A percentile compares a stretch with the other conserved stretches of the same genome.
These are phyloP conservation scores for Nothophytophthora sp. DNA, from an alignment of 352 stramenopile genomes.

Conservation along the genomic window DNA sequence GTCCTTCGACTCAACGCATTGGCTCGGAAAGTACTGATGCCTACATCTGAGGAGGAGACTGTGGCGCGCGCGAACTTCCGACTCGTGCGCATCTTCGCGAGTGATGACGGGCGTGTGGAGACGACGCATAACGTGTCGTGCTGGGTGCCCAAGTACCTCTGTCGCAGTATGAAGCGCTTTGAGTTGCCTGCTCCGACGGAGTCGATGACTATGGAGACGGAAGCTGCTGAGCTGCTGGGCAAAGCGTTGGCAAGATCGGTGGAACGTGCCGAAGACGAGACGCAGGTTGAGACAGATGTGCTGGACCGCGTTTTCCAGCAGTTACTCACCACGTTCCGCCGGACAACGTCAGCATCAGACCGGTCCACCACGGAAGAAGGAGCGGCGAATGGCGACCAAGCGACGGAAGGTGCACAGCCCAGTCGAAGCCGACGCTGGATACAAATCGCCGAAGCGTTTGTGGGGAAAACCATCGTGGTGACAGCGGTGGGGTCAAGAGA, in stretches of 20 bases:
- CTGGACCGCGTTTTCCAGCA: constrained; percentile 33
- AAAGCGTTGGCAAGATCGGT: constrained; percentile 23
- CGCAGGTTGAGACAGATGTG: constrained; percentile 19
- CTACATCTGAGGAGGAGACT: constrained; percentile 32
- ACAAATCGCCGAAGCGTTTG: constrained; percentile 27
- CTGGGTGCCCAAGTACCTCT: constrained; percentile 80
- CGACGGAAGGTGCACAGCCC: not conserved
- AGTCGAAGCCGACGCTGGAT: constrained; percentile 12
- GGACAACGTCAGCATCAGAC: not conserved
- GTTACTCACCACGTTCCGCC: constrained; percentile 27
- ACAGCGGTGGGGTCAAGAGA: constrained; percentile 12
- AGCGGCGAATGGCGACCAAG: constrained; percentile 8
- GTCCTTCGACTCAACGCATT: constrained; percentile 67
- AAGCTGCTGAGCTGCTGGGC: not conserved
- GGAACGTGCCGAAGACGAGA: constrained; percentile 24
- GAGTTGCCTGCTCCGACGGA: constrained; percentile 3
- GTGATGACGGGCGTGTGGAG: constrained; percentile 14
- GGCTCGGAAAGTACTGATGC: constrained; percentile 48
- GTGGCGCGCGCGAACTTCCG: constrained; percentile 41
- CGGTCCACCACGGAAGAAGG: not conserved
- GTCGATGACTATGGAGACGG: constrained; percentile 2
- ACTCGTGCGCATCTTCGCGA: constrained; percentile 64
- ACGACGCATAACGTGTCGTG: constrained; percentile 57
- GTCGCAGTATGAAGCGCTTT: constrained; percentile 50
- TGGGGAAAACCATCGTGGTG: constrained; percentile 31